Evolutionary conservation across 108 stramenopile species (phyloP).

Genomic region (Licmophora abbreviata): DNA sequence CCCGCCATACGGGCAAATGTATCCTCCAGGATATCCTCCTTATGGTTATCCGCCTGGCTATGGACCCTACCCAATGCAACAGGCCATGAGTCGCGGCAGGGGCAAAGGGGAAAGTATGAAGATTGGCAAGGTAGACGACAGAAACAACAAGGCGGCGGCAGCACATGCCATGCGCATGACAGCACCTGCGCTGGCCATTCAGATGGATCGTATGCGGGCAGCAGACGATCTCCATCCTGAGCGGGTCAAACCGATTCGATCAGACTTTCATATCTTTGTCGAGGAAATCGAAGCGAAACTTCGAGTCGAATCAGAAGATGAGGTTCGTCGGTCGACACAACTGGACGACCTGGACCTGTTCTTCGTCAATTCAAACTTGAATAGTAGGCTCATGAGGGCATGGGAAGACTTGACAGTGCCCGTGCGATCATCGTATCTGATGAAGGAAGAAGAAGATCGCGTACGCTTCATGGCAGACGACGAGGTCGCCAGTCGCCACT

Average conservation of each 20-base stretch:
- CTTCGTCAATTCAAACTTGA: conserved; percentile 62
- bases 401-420: conserved; percentile 57
- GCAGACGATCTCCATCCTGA: conserved; percentile 21
- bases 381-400: conserved; percentile 50
- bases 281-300: conserved; percentile 31
- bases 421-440: conserved; percentile 37
- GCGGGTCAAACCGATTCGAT: conserved; percentile 73
- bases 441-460: conserved; percentile 73
- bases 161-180: no score
- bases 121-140: no score
- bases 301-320: conserved; percentile 28
- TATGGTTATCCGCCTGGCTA: no score
- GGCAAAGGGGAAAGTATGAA: no score
- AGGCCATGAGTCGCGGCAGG: no score
- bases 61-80: no score
- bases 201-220: conserved; percentile 35
- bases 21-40: no score
- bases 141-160: no score
- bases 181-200: conserved; percentile 13
- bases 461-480: conserved; percentile 79
- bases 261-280: conserved; percentile 81
- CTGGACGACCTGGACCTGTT: conserved; percentile 8
- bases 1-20: no score
- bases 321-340: conserved; percentile 32
- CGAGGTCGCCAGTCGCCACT: conserved; percentile 85